phyloP scores from a whole-genome alignment of 371 early-diverging fungal species.

The Haplosporangium sp. region DNA sequence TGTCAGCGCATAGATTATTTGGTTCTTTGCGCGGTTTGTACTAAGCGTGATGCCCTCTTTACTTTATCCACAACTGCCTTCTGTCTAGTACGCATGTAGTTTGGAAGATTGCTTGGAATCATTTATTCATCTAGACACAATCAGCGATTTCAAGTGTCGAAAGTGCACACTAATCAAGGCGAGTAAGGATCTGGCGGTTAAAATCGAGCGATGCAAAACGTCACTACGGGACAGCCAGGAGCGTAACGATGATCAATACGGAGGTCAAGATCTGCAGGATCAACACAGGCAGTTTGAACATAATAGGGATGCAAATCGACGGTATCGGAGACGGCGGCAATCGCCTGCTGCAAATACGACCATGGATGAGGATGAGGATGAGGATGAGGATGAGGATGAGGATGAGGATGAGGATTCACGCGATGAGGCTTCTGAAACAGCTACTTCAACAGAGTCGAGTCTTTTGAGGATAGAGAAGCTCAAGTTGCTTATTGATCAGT shows the following conservation, averaged over 20 bases:
- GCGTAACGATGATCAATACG: neutral
- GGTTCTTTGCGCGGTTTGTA: neutral
- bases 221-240: constrained; percentile 9
- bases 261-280: too few species aligned
- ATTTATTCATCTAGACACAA: constrained; percentile 58
- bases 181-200: constrained; percentile 26
- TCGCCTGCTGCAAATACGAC: neutral
- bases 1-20: too few species aligned
- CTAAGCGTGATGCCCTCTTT: neutral
- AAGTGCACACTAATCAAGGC: constrained; percentile 57
- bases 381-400: too few species aligned
- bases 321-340: neutral
- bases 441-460: constrained; percentile 8
- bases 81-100: constrained; percentile 37
- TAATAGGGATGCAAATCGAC: too few species aligned
- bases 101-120: constrained; percentile 57
- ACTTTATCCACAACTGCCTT: neutral
- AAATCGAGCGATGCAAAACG: constrained; percentile 23
- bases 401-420: too few species aligned
- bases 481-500: constrained; percentile 25
- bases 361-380: too few species aligned
- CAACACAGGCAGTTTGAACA: too few species aligned
- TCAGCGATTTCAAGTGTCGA: constrained; percentile 63
- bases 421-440: neutral
- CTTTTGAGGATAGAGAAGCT: constrained; percentile 19